Evolutionary conservation across 1,139 yeast species (phyloP), one percentile per base, ranked within the genome.

Genomic region (Zygosaccharomyces sapae): DNA sequence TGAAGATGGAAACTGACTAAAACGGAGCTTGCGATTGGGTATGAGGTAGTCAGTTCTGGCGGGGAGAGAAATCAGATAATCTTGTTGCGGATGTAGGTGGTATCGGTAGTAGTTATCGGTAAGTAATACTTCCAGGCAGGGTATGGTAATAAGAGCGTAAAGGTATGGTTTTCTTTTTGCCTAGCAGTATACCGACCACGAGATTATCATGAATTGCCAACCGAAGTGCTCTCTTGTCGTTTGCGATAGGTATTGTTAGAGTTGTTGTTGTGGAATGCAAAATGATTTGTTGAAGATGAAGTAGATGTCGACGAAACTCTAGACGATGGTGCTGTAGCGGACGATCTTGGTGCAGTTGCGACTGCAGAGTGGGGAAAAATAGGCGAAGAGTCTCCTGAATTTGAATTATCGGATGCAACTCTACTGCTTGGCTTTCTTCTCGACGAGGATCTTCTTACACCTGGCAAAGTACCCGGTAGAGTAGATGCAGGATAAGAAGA

Each of bases 381-480:
- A 10, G 51, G 51, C n/a, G 51, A 48, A 5, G 51, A 45, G n/a
- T 48, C 51, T n/a, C 48, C 44, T 4, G 51, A 48, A 31, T 45
- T 43, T 10, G 49, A 39, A 25, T 38, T 27, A 20, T 46, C 47
- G 3, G 52, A 44, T 5, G 35, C 35, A 8, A 39, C 13, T 38
- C 38, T 44, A 13, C 47, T 45, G 31, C 54, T 53, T 8, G 52
- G 44, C 27, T 48, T 50, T 44, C 60, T 55, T 27, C 55, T 47
- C 3, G 66, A 61, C 2, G 61, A 46, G 9, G 59, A 52, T 39
- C 66, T 57, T 44, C 53, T 59, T 12, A 61, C 55, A 33, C 66
- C 65, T 6, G 66, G 66, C 29, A 61, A 48, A 24, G 54, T 43
- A 5, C 50, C 54, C 2, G 54, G 48, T 13, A 55, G 30, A 3